Base-by-base conservation (phyloP, 345 rosid genomes). In the Eucalyptus paniculata region DNA sequence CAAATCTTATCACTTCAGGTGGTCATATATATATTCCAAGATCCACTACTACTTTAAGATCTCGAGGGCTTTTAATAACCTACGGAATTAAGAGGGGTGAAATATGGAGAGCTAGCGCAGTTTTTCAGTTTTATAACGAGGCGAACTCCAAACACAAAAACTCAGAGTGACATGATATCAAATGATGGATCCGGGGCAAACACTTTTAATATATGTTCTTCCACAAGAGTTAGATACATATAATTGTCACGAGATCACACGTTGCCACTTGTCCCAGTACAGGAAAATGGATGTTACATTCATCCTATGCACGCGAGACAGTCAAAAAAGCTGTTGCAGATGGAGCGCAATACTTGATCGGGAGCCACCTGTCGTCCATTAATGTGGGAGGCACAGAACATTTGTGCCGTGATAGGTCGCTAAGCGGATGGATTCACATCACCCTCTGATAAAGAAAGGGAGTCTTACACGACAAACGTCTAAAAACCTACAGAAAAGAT, bases 251-350 rank as follows among this genome's bases (percentile, higher is more conserved):
- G 6, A 50, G 34, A 87, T 80, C 85, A 26, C 56, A n/a, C 45
- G 62, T 45, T 81, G 93, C 91, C 95, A 93, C 92, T 62, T 90
- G 92, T 87, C 91, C 85, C 90, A 18, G 87, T 86, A 13, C 49
- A 72, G 88, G 72, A 86, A 40, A 37, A 77, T 23, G 24, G 83
- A 89, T 87, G 89, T 87, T 69, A 88, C 89, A 87, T 65, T 32
- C 44, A 17, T 44, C 37, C n/a, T 47, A 44, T 32, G 86, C 90
- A 91, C 90, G 92, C 93, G 92, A 86, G 92, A 86, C 88, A 26
- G 80, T 92, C 88, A 89, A 90, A 91, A 91, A 87, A 58, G 91
- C 69, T 14, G 53, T 8, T 80, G 77, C 47, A 87, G 90, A 90
- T 89, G 89, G 87, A 91, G n/a, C 90, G 89, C 94, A 88, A 89